Conservation (phyloP, 148 eudicot genomes). For the Dianthus caryophyllus region DNA sequence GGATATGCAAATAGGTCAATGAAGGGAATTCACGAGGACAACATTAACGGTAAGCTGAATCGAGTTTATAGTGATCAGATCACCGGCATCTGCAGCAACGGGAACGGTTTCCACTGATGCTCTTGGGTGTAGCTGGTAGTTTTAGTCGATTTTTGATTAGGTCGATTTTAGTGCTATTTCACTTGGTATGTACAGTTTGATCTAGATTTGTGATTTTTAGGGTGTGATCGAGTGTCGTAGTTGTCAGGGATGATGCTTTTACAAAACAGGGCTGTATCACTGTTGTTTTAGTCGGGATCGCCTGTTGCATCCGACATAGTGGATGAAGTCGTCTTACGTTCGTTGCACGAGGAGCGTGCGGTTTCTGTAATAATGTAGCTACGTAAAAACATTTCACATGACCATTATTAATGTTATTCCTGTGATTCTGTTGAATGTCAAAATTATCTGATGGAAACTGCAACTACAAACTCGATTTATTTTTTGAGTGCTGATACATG, state of each 20-base stretch:
- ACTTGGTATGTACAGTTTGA: conserved; percentile 25
- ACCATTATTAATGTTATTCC: too few species aligned
- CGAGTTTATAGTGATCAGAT: conserved; percentile 18
- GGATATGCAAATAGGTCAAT: conserved; percentile 14
- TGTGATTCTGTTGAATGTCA: too few species aligned
- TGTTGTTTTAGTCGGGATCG: conserved; percentile 56
- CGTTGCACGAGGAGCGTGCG: not conserved
- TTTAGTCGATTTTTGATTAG: conserved; percentile 21
- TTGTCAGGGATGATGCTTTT: conserved; percentile 22
- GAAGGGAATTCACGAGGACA: conserved; percentile 18
- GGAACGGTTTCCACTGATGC: conserved; percentile 19
- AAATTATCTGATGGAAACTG: too few species aligned
- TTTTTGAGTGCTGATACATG: too few species aligned
- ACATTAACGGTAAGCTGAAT: conserved; percentile 14
- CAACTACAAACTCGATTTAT: too few species aligned
- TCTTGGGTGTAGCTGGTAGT: not conserved
- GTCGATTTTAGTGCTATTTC: conserved; percentile 5
- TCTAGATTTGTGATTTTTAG: too few species aligned
- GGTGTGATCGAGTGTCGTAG: conserved; percentile 22
- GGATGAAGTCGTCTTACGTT: too few species aligned
- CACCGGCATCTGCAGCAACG: conserved; percentile 23
- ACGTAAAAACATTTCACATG: too few species aligned
- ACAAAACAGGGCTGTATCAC: conserved; percentile 44
- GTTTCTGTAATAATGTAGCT: too few species aligned
- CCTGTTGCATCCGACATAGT: conserved; percentile 34